Evolutionary conservation across 352 stramenopile species (phyloP), one percentile per base, ranked within the genome.

Genomic region (Phytophthora rubi): DNA sequence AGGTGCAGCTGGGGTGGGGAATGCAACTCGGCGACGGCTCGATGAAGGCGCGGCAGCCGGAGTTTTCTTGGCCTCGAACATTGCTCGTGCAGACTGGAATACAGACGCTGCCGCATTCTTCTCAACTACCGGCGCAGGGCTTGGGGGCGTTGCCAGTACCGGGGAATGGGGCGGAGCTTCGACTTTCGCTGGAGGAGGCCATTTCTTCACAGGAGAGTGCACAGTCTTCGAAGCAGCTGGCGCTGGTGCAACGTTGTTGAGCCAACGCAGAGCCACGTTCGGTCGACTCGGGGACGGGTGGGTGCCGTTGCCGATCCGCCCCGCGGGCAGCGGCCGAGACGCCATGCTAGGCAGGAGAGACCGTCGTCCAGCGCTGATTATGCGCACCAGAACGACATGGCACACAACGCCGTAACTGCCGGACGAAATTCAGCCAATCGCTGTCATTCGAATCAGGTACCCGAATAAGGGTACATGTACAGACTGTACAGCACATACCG

Each of bases 301-400:
- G 16, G 32, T 52, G 37, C 60, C 64, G 37, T 48, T 65, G 33
- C 62, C 23, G 23, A 26, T 1, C 23, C 23, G 23, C 2, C 23
- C 23, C 23, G 23, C 52, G 47, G 76, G 71, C 62, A 79, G 67
- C 30, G 77, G 65, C 49, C 77, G 59, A 45, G 79, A 83, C 53
- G 81, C 68, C 81, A 89, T 89, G 9, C 39, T 18, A 12, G 12
- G 37, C 37, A 4, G 15, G 7, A 12, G 15, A 42, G 35, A 9
- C 10, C 44, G 37, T 18, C 15, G 26, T 30, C 59, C 53, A 63
- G 23, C 28, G 66, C 10, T 23, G 53, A 70, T 74, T 74, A 65
- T 62, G 39, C 12, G n/a, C 16, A 18, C 3, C 0, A 8, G 23
- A 7, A 33, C 30, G 45, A 47, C 59, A 67, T 70, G 48, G 65